phyloP scores from a whole-genome alignment of 2,329 filamentous ascomycete genomes.

The Microsporum ferrugineum region DNA sequence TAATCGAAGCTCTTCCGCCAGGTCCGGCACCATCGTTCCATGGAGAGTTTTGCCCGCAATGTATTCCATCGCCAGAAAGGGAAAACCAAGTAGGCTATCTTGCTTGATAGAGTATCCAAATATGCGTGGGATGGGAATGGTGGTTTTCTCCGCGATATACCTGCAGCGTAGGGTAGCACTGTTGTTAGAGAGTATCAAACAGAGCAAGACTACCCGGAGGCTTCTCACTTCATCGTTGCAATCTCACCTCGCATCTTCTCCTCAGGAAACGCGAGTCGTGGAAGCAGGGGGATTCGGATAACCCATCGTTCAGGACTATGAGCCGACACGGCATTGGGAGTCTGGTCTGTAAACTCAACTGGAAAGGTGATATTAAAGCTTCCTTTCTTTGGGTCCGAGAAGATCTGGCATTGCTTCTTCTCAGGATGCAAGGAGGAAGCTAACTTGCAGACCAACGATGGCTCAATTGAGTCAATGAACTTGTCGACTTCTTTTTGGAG shows the following conservation, averaged over 20 bases:
- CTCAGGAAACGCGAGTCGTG: conserved; percentile 7
- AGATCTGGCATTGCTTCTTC: conserved; percentile 9
- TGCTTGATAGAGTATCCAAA: conserved; percentile 6
- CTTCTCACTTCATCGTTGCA: conserved; percentile 10
- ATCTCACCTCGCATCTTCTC: conserved; percentile 9
- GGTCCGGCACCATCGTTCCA: neutral
- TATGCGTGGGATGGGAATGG: conserved; percentile 15
- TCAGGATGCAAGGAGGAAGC: conserved; percentile 9
- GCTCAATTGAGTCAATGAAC: conserved; percentile 11
- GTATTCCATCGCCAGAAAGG: conserved; percentile 9
- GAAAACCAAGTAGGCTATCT: conserved; percentile 10
- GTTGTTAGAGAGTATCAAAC: neutral
- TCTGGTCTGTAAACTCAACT: conserved; percentile 4
- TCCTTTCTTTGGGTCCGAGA: conserved; percentile 8
- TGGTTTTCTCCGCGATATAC: conserved; percentile 15
- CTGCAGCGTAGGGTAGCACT: neutral
- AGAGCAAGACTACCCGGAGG: neutral
- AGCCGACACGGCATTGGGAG: neutral
- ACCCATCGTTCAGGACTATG: conserved; percentile 8
- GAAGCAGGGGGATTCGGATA: conserved; percentile 10
- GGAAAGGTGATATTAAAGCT: conserved; percentile 12
- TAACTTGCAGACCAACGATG: conserved; percentile 1
- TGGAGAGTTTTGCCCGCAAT: conserved; percentile 7
- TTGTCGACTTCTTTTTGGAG: conserved; percentile 2
- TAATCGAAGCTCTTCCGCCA: neutral